Evolutionary conservation across 768 basidiomycete species (phyloP).

Genomic region (Harrya chromipes): DNA sequence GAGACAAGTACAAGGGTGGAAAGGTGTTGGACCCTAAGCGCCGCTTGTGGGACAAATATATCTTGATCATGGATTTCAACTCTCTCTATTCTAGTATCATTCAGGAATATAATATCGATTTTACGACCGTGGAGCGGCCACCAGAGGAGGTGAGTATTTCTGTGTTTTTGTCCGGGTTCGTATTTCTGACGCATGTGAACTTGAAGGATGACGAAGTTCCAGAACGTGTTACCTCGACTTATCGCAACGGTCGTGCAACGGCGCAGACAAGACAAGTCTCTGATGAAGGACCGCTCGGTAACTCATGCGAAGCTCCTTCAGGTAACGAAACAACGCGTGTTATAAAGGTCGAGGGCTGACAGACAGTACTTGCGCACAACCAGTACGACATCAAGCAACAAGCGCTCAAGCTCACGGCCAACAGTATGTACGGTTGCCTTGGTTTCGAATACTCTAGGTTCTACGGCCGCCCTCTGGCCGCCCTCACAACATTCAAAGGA

Average conservation of each 20-base stretch:
- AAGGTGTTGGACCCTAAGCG: constrained; percentile 96
- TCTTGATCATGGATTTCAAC: constrained; percentile 99
- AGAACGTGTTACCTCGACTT: constrained; percentile 92
- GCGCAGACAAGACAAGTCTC: constrained; percentile 82
- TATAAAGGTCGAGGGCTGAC: background rate
- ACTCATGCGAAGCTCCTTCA: constrained; percentile 77
- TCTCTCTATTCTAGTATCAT: constrained; percentile 99
- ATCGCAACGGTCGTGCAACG: constrained; percentile 95
- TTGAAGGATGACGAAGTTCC: constrained; percentile 82
- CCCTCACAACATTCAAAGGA: constrained; percentile 96
- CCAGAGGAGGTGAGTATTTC: constrained; percentile 49
- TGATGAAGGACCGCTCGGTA: constrained; percentile 87
- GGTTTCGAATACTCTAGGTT: constrained; percentile 97
- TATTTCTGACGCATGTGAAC: background rate
- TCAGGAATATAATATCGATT: constrained; percentile 99
- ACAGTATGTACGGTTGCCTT: constrained; percentile 99
- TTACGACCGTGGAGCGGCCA: constrained; percentile 85
- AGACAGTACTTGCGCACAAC: background rate
- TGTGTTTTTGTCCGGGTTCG: background rate
- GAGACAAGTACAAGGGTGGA: constrained; percentile 98
- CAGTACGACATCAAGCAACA: constrained; percentile 98
- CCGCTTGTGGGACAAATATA: constrained; percentile 93
- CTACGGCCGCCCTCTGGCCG: constrained; percentile 95
- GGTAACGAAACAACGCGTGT: constrained; percentile 41
- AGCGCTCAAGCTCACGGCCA: constrained; percentile 95